Base-by-base conservation (phyloP, 805 yeast genomes). In the Candida vaughaniae region DNA sequence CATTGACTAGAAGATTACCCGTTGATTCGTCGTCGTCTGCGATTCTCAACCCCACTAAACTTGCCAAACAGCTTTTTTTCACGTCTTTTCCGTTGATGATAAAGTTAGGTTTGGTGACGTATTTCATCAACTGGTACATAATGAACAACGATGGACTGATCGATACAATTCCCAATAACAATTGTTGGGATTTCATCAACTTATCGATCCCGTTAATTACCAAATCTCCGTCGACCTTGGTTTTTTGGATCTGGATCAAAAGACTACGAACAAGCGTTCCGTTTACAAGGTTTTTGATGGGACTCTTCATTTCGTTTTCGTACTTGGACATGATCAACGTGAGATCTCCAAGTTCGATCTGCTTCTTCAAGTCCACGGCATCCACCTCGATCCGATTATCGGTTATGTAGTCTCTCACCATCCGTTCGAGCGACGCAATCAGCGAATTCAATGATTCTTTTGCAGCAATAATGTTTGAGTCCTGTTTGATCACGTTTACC, bases 181-280 rank as follows among this genome's bases (percentile, higher is more conserved):
- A 73, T 56, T 93, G 95, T 63, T 91, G 99, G 34, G 93, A 82
- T 58, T 88, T 84, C 30, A 93, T 71, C 47, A 91, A 66, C 55
- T 85, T 82, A 60, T 93, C 98, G 44, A 93, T 90, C 6, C 98
- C 98, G 48, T 75, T 78, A 43, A 91, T 75, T 0, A 96, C 98
- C 4, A 89, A 66, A 25, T 85, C 89, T 6, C 95, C 96, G 57
- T 91, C 99, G 5, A 93, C 97, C 60, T 91, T 91, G 9, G 95
- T 83, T 62, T 93, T 91, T 58, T 91, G 99, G n/a, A 93, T 69
- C 59, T 93, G 98, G 44, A 91, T 90, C 52, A 93, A 64, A 31
- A 93, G 58, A 11, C 90, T 80, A 37, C 95, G 72, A 6, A 89
- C 60, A 46, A 91, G 71, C 39, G 80, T 77, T 3, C 98, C 99